Conservation (phyloP, 441 rosid species). For the Populus hybrid region DNA sequence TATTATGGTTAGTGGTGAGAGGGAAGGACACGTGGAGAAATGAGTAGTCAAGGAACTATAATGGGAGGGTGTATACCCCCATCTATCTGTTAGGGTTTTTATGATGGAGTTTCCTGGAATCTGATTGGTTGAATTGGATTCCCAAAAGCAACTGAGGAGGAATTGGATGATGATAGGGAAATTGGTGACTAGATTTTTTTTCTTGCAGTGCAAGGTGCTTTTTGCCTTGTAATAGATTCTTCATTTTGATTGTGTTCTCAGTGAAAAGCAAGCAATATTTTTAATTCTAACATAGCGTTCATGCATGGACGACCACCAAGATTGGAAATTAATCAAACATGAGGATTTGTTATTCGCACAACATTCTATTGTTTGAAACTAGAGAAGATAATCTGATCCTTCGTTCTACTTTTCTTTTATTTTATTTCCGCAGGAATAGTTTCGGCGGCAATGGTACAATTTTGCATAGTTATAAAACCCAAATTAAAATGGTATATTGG, state of each 20-base stretch:
- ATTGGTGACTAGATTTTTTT: conserved; percentile 14
- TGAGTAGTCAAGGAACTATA: conserved; percentile 26
- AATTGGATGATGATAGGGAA: conserved; percentile 21
- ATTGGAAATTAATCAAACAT: no score
- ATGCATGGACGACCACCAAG: no score
- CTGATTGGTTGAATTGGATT: conserved; percentile 64
- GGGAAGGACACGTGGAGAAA: conserved; percentile 67
- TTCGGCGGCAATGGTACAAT: no score
- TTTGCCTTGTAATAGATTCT: conserved; percentile 18
- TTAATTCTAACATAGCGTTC: background rate
- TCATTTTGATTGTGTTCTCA: conserved; percentile 3
- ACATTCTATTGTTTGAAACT: no score
- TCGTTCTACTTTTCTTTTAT: no score
- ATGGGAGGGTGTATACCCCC: conserved; percentile 6
- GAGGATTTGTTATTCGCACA: no score
- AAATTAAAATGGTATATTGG: no score
- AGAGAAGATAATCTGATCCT: no score
- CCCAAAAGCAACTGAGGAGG: conserved; percentile 15
- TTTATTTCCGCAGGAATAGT: no score
- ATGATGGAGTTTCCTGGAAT: conserved; percentile 47
- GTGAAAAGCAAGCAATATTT: conserved; percentile 29
- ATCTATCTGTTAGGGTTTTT: conserved; percentile 35
- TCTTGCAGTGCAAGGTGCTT: background rate
- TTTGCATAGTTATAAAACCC: no score
- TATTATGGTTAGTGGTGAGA: conserved; percentile 52